Conservation (phyloP, 768 basidiomycete species). For the Termitomyces sp. region DNA sequence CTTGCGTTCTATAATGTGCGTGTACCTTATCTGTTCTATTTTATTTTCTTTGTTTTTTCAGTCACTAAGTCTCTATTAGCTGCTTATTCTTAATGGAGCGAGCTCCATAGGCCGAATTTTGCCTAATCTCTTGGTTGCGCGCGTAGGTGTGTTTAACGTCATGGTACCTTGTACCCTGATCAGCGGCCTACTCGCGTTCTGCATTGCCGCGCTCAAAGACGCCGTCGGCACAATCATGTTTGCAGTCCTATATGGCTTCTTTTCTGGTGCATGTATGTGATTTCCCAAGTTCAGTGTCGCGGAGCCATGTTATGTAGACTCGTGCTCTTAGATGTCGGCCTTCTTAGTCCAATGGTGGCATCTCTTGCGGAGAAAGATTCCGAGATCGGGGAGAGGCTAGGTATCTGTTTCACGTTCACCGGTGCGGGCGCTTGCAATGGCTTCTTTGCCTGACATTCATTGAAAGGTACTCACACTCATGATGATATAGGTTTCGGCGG, state of each 20-base stretch:
- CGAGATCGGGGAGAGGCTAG: constrained; percentile 55
- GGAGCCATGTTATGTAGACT: not conserved
- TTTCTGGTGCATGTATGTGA: constrained; percentile 33
- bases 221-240: constrained; percentile 28
- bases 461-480: not conserved
- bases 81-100: constrained; percentile 50
- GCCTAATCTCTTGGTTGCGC: constrained; percentile 30
- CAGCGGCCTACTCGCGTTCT: constrained; percentile 30
- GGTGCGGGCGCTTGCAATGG: not conserved
- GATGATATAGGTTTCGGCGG: constrained; percentile 33
- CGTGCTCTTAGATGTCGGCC: constrained; percentile 28
- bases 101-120: constrained; percentile 34
- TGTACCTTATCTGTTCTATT: not conserved
- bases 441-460: not conserved
- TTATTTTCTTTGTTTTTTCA: not conserved
- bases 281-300: constrained; percentile 2
- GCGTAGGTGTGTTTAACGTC: constrained; percentile 25
- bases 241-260: constrained; percentile 37
- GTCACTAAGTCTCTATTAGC: constrained; percentile 24
- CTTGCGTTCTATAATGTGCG: constrained; percentile 57
- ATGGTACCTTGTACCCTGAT: constrained; percentile 24
- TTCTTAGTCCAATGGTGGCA: constrained; percentile 42
- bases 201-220: constrained; percentile 27
- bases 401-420: constrained; percentile 39
- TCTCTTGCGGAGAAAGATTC: constrained; percentile 39